phyloP scores from a whole-genome alignment of 371 early-diverging fungal genomes.

The Chytridiales sp. region DNA sequence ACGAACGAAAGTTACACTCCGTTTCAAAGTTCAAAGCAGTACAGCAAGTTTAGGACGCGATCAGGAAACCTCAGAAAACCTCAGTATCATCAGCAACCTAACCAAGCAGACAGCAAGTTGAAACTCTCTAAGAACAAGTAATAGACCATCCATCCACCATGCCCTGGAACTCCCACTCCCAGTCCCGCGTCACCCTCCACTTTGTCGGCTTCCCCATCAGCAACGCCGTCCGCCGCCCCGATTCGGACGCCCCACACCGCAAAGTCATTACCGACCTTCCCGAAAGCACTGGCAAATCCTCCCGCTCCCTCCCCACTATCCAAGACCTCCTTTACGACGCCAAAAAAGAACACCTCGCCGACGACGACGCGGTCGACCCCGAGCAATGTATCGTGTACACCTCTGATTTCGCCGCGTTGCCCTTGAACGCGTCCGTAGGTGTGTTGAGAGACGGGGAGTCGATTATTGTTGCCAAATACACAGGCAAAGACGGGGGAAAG shows the following conservation, averaged over 20 bases:
- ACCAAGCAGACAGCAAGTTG: too few species aligned
- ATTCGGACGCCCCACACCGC: neutral
- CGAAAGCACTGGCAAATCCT: neutral
- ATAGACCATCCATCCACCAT: neutral
- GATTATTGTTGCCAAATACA: constrained; percentile 16
- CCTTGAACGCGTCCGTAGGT: constrained; percentile 14
- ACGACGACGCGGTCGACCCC: constrained; percentile 26
- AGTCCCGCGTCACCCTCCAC: constrained; percentile 13
- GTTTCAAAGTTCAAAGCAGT: too few species aligned
- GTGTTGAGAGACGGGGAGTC: constrained; percentile 29
- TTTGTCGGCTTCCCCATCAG: constrained; percentile 18
- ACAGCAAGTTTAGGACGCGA: too few species aligned
- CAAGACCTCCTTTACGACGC: neutral
- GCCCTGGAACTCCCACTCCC: neutral
- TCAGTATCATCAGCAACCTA: too few species aligned
- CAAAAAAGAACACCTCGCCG: constrained; percentile 13
- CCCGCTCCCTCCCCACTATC: neutral
- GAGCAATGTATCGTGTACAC: constrained; percentile 20
- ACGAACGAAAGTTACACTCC: too few species aligned
- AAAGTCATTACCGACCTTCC: constrained; percentile 3
- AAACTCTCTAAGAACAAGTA: too few species aligned
- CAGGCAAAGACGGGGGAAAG: neutral
- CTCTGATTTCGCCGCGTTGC: constrained; percentile 18
- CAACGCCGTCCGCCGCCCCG: neutral
- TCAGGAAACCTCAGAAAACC: too few species aligned